Evolutionary conservation across 1,139 yeast species (phyloP).

Genomic region (Yamadazyma oceani): DNA sequence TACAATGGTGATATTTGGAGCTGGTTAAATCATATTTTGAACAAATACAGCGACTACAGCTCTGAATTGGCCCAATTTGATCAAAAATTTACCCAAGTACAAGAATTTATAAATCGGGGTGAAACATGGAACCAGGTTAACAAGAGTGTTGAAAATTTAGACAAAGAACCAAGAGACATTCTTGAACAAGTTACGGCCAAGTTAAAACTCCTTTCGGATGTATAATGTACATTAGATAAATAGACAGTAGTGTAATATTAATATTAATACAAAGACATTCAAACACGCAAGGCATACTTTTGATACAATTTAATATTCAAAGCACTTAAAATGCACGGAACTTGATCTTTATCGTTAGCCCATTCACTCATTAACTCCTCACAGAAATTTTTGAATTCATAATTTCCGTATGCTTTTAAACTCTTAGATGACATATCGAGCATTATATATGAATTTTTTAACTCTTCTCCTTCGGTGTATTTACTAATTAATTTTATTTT

Average conservation of each 20-base stretch:
- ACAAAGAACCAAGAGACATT: conserved; percentile 35
- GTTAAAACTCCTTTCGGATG: conserved; percentile 7
- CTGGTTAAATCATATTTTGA: conserved; percentile 53
- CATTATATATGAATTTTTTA: conserved; percentile 32
- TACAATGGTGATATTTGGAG: conserved; percentile 78
- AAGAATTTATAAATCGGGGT: conserved; percentile 60
- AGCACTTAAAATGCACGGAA: conserved; percentile 81
- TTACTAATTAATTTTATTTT: conserved; percentile 64
- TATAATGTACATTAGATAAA: conserved; percentile 6
- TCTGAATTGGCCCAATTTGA: conserved; percentile 20
- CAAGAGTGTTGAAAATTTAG: conserved; percentile 45
- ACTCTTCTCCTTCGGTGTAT: conserved; percentile 29
- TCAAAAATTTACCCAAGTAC: conserved; percentile 24
- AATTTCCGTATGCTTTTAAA: conserved; percentile 42
- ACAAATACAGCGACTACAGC: conserved; percentile 20
- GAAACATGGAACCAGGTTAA: conserved; percentile 50
- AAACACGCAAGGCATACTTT: conserved; percentile 15
- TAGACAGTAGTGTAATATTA: too few relatives aligned
- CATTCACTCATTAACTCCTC: conserved; percentile 62
- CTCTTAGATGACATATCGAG: conserved; percentile 38
- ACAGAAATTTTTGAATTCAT: conserved; percentile 49
- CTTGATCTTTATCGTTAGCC: conserved; percentile 68
- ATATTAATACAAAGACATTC: conserved; percentile 3
- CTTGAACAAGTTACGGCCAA: conserved; percentile 26
- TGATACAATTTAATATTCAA: conserved; percentile 67